phyloP scores from a whole-genome alignment of 2,329 filamentous ascomycete species.

The Diaporthe ampelina region DNA sequence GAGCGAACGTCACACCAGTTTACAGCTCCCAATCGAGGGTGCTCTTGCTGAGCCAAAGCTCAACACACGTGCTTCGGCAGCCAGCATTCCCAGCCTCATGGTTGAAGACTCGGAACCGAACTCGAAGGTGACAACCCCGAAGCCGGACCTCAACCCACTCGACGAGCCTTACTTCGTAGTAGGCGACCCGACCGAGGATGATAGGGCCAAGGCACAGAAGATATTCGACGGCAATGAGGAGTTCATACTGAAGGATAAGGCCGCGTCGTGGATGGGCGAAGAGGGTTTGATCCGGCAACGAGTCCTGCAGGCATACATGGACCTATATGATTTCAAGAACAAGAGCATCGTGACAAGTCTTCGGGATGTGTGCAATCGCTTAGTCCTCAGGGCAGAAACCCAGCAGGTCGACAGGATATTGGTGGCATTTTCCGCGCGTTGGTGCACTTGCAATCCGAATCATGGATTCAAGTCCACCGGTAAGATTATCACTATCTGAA shows the following conservation, averaged over 20 bases:
- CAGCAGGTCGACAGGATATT: slow-evolving; percentile 97
- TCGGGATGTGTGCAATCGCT: slow-evolving; percentile 83
- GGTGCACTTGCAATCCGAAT: slow-evolving; percentile 92
- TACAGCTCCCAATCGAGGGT: slow-evolving; percentile 60
- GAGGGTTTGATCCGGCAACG: slow-evolving; percentile 71
- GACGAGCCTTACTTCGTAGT: slow-evolving; percentile 72
- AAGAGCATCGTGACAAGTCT: slow-evolving; percentile 85
- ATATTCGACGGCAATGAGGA: slow-evolving; percentile 90
- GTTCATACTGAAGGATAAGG: slow-evolving; percentile 82
- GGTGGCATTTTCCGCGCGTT: slow-evolving; percentile 88
- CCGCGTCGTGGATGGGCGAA: slow-evolving; percentile 91
- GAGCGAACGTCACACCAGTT: slow-evolving; percentile 50
- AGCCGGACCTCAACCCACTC: slow-evolving; percentile 56
- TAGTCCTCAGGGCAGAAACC: slow-evolving; percentile 90
- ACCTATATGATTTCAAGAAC: slow-evolving; percentile 87
- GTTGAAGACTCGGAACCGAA: slow-evolving; percentile 57
- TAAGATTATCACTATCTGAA: slow-evolving; percentile 57
- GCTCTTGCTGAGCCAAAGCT: slow-evolving; percentile 54
- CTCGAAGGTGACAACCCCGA: slow-evolving; percentile 48
- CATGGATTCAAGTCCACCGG: slow-evolving; percentile 93
- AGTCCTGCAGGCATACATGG: slow-evolving; percentile 85
- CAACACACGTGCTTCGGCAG: slow-evolving; percentile 49
- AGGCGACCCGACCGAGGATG: slow-evolving; percentile 75
- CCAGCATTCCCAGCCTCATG: slow-evolving; percentile 57
- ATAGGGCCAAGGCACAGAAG: slow-evolving; percentile 81